Base-by-base conservation (phyloP, 225 moss, liverwort and hornwort genomes). In the Neckera pumila region DNA sequence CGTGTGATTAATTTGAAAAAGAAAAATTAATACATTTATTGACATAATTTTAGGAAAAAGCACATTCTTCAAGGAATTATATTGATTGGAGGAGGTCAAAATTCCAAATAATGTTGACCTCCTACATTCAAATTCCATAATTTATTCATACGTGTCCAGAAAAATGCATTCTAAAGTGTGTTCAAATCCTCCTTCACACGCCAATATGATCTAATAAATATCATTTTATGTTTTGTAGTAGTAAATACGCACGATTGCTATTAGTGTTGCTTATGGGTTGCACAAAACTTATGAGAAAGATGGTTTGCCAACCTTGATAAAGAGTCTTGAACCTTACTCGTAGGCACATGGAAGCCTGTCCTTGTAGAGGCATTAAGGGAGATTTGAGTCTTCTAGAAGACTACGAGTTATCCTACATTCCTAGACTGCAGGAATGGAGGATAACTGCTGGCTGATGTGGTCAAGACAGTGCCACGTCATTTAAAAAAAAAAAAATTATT, bases 141-240 rank as follows among this genome's bases (percentile, higher is more conserved):
- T 4, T 75, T 49, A 7, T 31, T 75, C 20, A 31, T 75, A 12
- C 0, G 4, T 31, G 7, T 49, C 5, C 20, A 31, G 49, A n/a
- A n/a, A n/a, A 31, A 19, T 49, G 19, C 19, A 49, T 47, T 31
- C 2, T 19, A 49, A 28, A 47, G 6, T 28, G 45, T 2, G 0
- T 10, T 45, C 0, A 0, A 45, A 73, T 45, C 4, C 5, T 74
- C 17, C 19, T 74, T 31, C 47, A 31, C 11, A 12, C 0, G 0
- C 20, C 31, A 74, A 31, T 19, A 20, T 18, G 47, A 30, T 45
- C 2, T 1, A 17, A 0, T 7, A 49, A 11, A 49, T 19, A 19
- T 49, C 12, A 49, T 49, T 49, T 49, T 75, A 31, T 19, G 1
- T 74, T 73, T 47, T 47, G 2, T 47, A 45, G 3, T 3, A 47